Evolutionary conservation across 164 flowering plant species (phyloP), one percentile per base, ranked within the genome.

Genomic region (Taxillus chinensis): DNA sequence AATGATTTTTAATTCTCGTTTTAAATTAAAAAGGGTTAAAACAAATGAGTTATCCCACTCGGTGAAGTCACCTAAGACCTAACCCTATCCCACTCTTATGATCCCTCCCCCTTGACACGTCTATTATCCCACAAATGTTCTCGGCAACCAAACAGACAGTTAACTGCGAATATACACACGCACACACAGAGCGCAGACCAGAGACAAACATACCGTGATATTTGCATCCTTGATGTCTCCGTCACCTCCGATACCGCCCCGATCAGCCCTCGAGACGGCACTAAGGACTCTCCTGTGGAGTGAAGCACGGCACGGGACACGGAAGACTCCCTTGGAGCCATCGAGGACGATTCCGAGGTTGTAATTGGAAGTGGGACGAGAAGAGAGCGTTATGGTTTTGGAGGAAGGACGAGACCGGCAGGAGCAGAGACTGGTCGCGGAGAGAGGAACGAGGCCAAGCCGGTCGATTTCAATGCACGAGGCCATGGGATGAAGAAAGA

Each of bases 241-340:
- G 16, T 77, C 75, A 41, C 45, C 69, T 27, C 27, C 27, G 27
- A 73, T 45, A 55, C 58, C 61, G 57, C 79, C 82, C 43, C 77
- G 76, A 51, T 82, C 79, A 2, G 82, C 71, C 7, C 74, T 65
- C 11, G 80, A 77, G 42, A 77, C 79, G 15, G 79, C 79, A n/a
- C 72, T 40, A 27, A 70, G 43, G 13, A 71, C 4, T 62, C 60
- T 62, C 3, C 73, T 63, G 16, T 71, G 70, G 10, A 27, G 52
- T 39, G 59, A 37, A 9, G 63, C 9, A 11, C 67, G 15, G 38
- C 55, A 37, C 52, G 54, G 70, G 38, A 52, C 5, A 40, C 70
- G 50, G 14, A 67, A n/a, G 4, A 39, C 11, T 17, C 41, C 0
- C 40, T 64, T 68, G 10, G 73, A 57, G 10, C 59, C 65, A 62